These are phyloP conservation scores for Phyllostachys edulis DNA, from an alignment of 176 grass and related monocot species.

Conservation along the genomic window DNA sequence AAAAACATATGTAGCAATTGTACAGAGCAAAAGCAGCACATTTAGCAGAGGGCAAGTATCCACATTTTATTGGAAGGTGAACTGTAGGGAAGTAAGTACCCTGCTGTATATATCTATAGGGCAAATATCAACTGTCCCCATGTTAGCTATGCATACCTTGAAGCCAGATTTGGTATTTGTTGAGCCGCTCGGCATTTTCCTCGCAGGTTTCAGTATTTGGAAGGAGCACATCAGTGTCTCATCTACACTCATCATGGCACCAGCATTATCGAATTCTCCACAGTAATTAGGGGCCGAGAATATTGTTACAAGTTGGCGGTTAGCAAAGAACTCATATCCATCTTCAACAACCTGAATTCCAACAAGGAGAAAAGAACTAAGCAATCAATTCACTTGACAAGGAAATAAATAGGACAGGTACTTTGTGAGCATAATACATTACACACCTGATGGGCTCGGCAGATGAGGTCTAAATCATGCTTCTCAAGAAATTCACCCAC, in stretches of 20 bases:
- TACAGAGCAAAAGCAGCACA: background rate
- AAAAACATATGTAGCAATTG: background rate
- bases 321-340: constrained; percentile 77
- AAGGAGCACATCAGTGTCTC: constrained; percentile 76
- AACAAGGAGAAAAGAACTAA: constrained; percentile 15
- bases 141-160: constrained; percentile 43
- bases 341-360: constrained; percentile 68
- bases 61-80: background rate
- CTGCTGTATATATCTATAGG: background rate
- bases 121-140: background rate
- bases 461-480: constrained; percentile 78
- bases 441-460: constrained; percentile 73
- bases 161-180: constrained; percentile 54
- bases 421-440: constrained; percentile 9
- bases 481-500: constrained; percentile 71
- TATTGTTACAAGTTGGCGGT: constrained; percentile 65
- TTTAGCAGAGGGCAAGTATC: background rate
- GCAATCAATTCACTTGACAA: background rate
- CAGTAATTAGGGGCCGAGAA: constrained; percentile 83
- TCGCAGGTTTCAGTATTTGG: constrained; percentile 66
- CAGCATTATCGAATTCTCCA: constrained; percentile 77
- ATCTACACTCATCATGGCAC: constrained; percentile 83
- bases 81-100: background rate
- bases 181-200: constrained; percentile 39
- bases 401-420: background rate